These are phyloP conservation scores for Alternaria sp. DNA, from an alignment of 2,329 filamentous ascomycete species.

Conservation along the genomic window DNA sequence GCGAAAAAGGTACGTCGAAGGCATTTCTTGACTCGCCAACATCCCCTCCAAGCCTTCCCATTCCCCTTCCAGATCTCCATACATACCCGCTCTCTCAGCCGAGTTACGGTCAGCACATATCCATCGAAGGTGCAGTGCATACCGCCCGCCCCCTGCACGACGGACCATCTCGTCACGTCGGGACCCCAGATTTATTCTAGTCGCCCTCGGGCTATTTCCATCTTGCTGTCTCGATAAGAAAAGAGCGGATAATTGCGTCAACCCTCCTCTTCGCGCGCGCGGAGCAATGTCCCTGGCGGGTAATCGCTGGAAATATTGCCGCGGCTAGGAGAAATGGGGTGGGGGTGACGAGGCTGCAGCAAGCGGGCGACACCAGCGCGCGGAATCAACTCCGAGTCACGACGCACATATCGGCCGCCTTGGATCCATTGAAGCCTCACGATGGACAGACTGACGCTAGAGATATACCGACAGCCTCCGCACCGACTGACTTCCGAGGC, in stretches of 20 bases:
- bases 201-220: slow-evolving; percentile 14
- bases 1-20: slow-evolving; percentile 43
- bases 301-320: slow-evolving; percentile 4
- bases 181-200: slow-evolving; percentile 14
- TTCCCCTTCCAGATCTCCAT: slow-evolving; percentile 5
- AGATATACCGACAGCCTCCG: neutral
- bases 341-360: slow-evolving; percentile 18
- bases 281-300: slow-evolving; percentile 11
- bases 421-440: neutral
- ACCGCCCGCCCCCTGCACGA: slow-evolving; percentile 15
- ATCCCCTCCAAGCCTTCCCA: neutral
- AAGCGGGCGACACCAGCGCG: neutral
- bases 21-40: slow-evolving; percentile 3
- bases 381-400: slow-evolving; percentile 1
- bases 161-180: slow-evolving; percentile 23
- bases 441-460: neutral
- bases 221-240: neutral
- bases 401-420: slow-evolving; percentile 5
- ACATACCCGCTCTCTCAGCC: slow-evolving; percentile 20
- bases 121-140: slow-evolving; percentile 12
- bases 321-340: slow-evolving; percentile 12
- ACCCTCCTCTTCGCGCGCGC: neutral
- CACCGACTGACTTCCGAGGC: neutral
- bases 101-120: slow-evolving; percentile 4
- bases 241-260: slow-evolving; percentile 1